These are phyloP conservation scores for Neodidymelliopsis sp. DNA, from an alignment of 2,329 filamentous ascomycete species.

Conservation along the genomic window DNA sequence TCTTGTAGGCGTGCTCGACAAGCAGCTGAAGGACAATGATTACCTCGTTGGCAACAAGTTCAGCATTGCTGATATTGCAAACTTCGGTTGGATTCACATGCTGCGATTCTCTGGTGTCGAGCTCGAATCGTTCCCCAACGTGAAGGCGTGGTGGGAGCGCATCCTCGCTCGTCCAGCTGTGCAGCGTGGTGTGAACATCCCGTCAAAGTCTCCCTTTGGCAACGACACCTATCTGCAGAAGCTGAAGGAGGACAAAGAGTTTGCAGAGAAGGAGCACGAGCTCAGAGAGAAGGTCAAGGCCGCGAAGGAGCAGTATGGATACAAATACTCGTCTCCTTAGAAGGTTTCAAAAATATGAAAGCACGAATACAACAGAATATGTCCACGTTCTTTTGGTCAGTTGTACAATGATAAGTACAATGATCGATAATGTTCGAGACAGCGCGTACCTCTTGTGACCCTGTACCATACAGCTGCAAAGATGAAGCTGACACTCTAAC, in stretches of 20 bases:
- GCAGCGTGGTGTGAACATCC: constrained; percentile 49
- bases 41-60: constrained; percentile 57
- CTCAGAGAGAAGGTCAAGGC: constrained; percentile 47
- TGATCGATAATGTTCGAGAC: background rate
- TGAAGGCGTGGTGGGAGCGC: constrained; percentile 55
- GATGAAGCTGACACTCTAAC: too few relatives aligned
- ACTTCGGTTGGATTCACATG: constrained; percentile 55
- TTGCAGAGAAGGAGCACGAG: constrained; percentile 55
- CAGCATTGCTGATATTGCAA: constrained; percentile 57
- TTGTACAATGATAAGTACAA: background rate
- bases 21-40: constrained; percentile 50
- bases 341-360: background rate
- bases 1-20: constrained; percentile 55
- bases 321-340: constrained; percentile 53
- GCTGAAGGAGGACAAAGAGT: constrained; percentile 58
- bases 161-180: constrained; percentile 53
- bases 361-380: background rate
- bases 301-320: constrained; percentile 56
- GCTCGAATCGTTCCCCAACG: constrained; percentile 52
- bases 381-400: too few relatives aligned
- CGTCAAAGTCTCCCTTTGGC: constrained; percentile 46
- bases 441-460: background rate
- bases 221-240: constrained; percentile 54
- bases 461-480: too few relatives aligned
- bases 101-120: constrained; percentile 52